These are phyloP conservation scores for Geotrichum ghanense DNA, from an alignment of 805 yeast species.

Conservation along the genomic window DNA sequence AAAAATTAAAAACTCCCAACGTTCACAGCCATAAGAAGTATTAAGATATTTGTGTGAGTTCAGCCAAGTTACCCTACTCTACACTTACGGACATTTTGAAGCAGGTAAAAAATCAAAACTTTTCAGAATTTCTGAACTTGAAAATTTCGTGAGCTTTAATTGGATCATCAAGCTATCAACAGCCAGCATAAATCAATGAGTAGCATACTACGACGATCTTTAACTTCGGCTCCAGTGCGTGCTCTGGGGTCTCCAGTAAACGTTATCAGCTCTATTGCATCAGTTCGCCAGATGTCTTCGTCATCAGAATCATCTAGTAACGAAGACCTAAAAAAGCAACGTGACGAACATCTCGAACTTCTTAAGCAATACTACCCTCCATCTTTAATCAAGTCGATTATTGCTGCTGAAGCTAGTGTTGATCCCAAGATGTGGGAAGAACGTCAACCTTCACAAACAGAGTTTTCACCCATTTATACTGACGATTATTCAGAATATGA, in stretches of 20 bases:
- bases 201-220: not conserved
- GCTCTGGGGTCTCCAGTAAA: not conserved
- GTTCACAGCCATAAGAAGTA: too few species aligned
- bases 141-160: not conserved
- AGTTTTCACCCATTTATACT: conserved; percentile 58
- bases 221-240: not conserved
- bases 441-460: conserved; percentile 32
- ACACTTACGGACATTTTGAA: too few species aligned
- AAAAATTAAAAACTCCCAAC: not conserved
- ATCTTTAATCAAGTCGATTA: conserved; percentile 67
- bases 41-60: too few species aligned
- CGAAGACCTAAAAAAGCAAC: conserved; percentile 5
- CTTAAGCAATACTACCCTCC: conserved; percentile 73
- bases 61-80: too few species aligned
- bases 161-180: not conserved
- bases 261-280: conserved; percentile 1
- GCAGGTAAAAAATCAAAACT: too few species aligned
- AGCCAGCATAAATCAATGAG: not conserved
- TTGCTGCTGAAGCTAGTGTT: conserved; percentile 66
- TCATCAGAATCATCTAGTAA: not conserved
- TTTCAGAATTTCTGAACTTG: too few species aligned
- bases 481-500: conserved; percentile 66
- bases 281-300: not conserved
- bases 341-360: conserved; percentile 38
- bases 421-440: conserved; percentile 48